phyloP scores from a whole-genome alignment of 192 early-diverging fungal genomes.

The Phlyctochytrium arcticum region DNA sequence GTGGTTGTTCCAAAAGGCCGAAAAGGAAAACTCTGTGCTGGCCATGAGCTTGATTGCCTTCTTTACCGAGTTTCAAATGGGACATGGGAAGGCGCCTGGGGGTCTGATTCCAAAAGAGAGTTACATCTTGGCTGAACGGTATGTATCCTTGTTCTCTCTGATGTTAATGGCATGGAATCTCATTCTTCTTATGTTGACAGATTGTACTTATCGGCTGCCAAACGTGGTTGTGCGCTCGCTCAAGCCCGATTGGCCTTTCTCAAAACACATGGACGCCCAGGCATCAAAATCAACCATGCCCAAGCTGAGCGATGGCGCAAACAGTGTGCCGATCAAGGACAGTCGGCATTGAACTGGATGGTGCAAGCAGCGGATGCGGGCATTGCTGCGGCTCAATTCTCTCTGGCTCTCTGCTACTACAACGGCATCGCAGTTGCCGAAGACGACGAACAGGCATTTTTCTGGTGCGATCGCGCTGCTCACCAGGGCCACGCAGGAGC shows the following conservation, averaged over 20 bases:
- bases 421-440: slow-evolving; percentile 35
- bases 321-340: background rate
- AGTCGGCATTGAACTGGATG: slow-evolving; percentile 32
- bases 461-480: slow-evolving; percentile 46
- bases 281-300: slow-evolving; percentile 43
- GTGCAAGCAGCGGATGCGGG: slow-evolving; percentile 32
- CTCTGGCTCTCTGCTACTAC: slow-evolving; percentile 48
- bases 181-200: background rate
- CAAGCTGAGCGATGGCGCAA: slow-evolving; percentile 30
- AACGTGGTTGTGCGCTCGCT: slow-evolving; percentile 34
- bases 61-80: slow-evolving; percentile 34
- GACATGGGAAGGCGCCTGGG: background rate
- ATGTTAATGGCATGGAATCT: background rate
- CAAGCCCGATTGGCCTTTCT: slow-evolving; percentile 46
- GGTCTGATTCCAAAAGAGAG: slow-evolving; percentile 4
- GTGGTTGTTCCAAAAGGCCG: slow-evolving; percentile 2
- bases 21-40: slow-evolving; percentile 8
- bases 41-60: slow-evolving; percentile 28
- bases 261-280: slow-evolving; percentile 45
- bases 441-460: slow-evolving; percentile 35
- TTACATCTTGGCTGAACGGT: slow-evolving; percentile 38
- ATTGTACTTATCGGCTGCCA: slow-evolving; percentile 30
- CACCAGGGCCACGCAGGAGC: slow-evolving; percentile 43
- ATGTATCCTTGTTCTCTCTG: background rate
- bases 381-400: slow-evolving; percentile 45